Conservation (phyloP, 495 filamentous ascomycete species). For the Beverwykella pulmonaria region DNA sequence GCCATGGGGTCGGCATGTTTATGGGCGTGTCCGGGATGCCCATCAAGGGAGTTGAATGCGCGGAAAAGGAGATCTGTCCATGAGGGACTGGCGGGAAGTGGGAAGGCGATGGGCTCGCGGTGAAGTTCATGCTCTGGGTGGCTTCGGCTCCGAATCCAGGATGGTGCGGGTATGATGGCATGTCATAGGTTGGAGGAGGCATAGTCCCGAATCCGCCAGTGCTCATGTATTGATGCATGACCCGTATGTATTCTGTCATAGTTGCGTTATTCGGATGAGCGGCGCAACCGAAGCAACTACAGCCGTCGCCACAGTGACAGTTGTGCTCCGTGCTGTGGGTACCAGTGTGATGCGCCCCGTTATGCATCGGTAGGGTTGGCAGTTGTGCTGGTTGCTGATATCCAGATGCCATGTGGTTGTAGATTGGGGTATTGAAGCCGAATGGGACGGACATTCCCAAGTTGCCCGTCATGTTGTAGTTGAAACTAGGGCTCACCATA, state of each 20-base stretch:
- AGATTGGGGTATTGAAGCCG: conserved; percentile 32
- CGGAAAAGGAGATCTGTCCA: conserved; percentile 4
- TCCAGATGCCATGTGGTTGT: conserved; percentile 17
- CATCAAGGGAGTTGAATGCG: conserved; percentile 8
- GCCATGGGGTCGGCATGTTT: conserved; percentile 5
- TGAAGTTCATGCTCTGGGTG: background rate
- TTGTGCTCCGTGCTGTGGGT: conserved; percentile 26
- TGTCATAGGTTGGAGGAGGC: conserved; percentile 24
- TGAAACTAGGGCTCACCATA: background rate
- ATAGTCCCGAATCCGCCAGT: conserved; percentile 14
- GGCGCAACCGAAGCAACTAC: conserved; percentile 41
- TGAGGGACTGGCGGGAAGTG: background rate
- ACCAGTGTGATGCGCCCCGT: background rate
- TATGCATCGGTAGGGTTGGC: conserved; percentile 1
- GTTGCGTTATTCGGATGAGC: conserved; percentile 41
- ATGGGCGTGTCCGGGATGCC: conserved; percentile 5
- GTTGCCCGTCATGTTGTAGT: background rate
- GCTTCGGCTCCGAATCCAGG: conserved; percentile 18
- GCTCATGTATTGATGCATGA: conserved; percentile 34
- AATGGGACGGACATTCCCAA: conserved; percentile 12
- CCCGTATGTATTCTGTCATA: conserved; percentile 38
- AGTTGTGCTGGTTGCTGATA: conserved; percentile 16
- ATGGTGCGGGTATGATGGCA: conserved; percentile 30
- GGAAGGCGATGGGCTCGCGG: background rate
- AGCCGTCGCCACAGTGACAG: conserved; percentile 41